Evolutionary conservation across 768 basidiomycete genomes (phyloP), one percentile per base, ranked within the genome.

Genomic region (Mycena epipterygia): DNA sequence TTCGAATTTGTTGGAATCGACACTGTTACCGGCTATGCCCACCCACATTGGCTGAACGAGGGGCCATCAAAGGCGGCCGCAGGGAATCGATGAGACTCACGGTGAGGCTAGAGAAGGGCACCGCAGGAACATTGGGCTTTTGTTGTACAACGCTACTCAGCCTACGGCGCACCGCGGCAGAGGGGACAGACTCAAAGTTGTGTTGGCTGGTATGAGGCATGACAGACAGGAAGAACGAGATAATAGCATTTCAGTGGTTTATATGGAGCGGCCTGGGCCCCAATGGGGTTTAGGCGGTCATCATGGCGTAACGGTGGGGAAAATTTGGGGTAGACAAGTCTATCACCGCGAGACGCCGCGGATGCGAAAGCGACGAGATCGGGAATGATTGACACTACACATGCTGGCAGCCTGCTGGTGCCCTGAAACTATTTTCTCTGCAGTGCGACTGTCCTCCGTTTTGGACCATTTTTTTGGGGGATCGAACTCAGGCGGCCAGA

Each of bases 21-120:
- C 78, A 55, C 89, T 78, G 27, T 82, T 82, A 44, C 92, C 93
- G 4, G 93, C 91, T 57, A 95, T 85, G 75, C 93, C 94, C 70
- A 91, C 93, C 93, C 94, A 95, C 94, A 95, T 94, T 25, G 94
- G 92, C 94, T 95, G 77, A 41, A 76, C 42, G 75, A 61, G 74
- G 42, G 56, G 41, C 62, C 13, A 67, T 46, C 67, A 74, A 62
- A 65, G 62, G 75, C 72, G 59, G 77, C 65, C 70, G 70, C 62
- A 55, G 55, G 72, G 78, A 75, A 55, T 70, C 67, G 49, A 46
- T 57, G 44, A 61, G 61, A 82, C 89, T 80, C 76, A 94, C 93
- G 68, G 89, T 90, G 74, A 94, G 86, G 73, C 89, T 91, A 68
- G 91, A 84, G 78, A 86, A 92, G 27, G 86, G 83, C 23, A 86